Percentiles rank a stretch among this genome's conserved stretches.
Evolutionary conservation across 2,329 filamentous ascomycete species (phyloP).

Genomic region (Chrysosphaeria jannelii): DNA sequence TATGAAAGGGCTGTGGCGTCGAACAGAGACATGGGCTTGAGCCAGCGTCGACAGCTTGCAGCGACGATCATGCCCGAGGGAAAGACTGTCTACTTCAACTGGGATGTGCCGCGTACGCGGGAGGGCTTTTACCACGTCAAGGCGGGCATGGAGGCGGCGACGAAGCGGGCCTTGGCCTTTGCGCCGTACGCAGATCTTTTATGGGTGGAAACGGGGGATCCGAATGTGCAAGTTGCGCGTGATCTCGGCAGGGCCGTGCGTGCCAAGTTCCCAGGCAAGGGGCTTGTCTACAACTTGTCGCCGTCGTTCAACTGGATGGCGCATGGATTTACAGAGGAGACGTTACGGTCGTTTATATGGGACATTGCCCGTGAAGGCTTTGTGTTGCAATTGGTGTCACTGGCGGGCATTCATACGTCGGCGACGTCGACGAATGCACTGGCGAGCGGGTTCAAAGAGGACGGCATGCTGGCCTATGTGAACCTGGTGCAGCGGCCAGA

Average conservation of each 20-base stretch:
- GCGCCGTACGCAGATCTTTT: conserved; percentile 80
- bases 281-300: conserved; percentile 83
- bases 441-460: conserved; percentile 51
- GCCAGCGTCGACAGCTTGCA: conserved; percentile 45
- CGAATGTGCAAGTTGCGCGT: conserved; percentile 46
- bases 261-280: conserved; percentile 40
- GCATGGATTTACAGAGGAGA: conserved; percentile 63
- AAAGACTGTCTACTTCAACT: conserved; percentile 40
- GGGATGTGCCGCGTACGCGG: conserved; percentile 73
- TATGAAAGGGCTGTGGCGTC: conserved; percentile 32
- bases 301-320: conserved; percentile 98
- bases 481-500: conserved; percentile 68
- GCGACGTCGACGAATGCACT: conserved; percentile 41
- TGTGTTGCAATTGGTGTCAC: conserved; percentile 33
- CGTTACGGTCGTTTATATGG: conserved; percentile 81
- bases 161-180: conserved; percentile 77
- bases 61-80: conserved; percentile 30
- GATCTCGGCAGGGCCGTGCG: conserved; percentile 53
- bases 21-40: conserved; percentile 48
- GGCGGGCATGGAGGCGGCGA: conserved; percentile 58
- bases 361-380: conserved; percentile 76
- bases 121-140: conserved; percentile 86
- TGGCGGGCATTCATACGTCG: conserved; percentile 35
- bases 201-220: conserved; percentile 90
- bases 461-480: conserved; percentile 96